Conservation (phyloP, 2,329 filamentous ascomycete genomes). For the Neophaeococcomyces mojaviensis region DNA sequence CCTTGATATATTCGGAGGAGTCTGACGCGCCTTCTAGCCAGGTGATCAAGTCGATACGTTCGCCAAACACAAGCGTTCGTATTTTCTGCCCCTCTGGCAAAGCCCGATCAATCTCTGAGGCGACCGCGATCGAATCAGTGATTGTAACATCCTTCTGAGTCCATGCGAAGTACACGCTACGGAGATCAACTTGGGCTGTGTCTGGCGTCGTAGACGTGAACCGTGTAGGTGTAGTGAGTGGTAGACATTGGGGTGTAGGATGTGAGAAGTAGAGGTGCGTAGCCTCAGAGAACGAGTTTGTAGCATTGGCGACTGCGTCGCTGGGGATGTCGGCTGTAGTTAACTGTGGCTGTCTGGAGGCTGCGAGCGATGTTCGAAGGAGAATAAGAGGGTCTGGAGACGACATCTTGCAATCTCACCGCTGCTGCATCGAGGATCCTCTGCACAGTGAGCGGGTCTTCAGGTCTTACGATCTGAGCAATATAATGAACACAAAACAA, state of each 20-base stretch:
- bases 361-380: slow-evolving; percentile 73
- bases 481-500: too few species aligned
- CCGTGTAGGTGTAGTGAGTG: slow-evolving; percentile 68
- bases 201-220: slow-evolving; percentile 64
- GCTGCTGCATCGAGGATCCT: background rate
- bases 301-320: slow-evolving; percentile 52
- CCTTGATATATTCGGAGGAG: slow-evolving; percentile 88
- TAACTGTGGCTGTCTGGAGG: slow-evolving; percentile 61
- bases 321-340: slow-evolving; percentile 60
- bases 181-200: slow-evolving; percentile 65
- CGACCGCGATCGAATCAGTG: slow-evolving; percentile 81
- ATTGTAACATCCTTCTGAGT: slow-evolving; percentile 84
- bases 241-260: slow-evolving; percentile 54
- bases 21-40: slow-evolving; percentile 88
- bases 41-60: slow-evolving; percentile 82
- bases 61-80: slow-evolving; percentile 83
- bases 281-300: slow-evolving; percentile 62
- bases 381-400: slow-evolving; percentile 69
- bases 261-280: slow-evolving; percentile 65
- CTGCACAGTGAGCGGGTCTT: background rate
- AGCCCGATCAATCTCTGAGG: slow-evolving; percentile 72
- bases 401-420: slow-evolving; percentile 43
- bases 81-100: slow-evolving; percentile 58
- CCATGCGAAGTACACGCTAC: slow-evolving; percentile 95
- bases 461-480: too few species aligned